phyloP scores from a whole-genome alignment of 169 alveolate genomes.

The Plasmodium blacklocki region DNA sequence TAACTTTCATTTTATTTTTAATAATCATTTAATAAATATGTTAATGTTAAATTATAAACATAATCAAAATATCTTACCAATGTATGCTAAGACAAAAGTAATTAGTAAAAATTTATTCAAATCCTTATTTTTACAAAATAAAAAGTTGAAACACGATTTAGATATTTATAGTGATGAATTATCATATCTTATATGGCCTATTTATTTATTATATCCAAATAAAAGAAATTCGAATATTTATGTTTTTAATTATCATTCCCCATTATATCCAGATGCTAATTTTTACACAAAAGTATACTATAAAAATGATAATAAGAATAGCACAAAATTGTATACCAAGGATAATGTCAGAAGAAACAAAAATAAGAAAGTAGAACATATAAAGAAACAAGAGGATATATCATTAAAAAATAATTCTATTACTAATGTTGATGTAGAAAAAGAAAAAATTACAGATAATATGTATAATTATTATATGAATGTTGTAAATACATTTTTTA shows the following conservation, averaged over 20 bases:
- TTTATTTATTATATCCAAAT: constrained; percentile 39
- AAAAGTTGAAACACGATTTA: constrained; percentile 53
- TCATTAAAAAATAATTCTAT: neutral
- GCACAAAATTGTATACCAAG: neutral
- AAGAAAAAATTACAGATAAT: neutral
- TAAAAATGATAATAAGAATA: neutral
- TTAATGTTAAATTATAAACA: constrained; percentile 52
- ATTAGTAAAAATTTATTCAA: constrained; percentile 46
- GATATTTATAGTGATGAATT: constrained; percentile 36
- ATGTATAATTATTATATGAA: constrained; percentile 23
- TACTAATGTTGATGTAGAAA: neutral
- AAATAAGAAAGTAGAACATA: neutral
- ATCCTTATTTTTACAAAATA: constrained; percentile 33
- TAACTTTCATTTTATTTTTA: constrained; percentile 28
- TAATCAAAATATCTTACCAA: constrained; percentile 51
- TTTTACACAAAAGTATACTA: constrained; percentile 18
- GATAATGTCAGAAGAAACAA: neutral
- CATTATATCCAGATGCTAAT: constrained; percentile 43
- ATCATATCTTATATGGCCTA: constrained; percentile 58
- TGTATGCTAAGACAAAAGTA: constrained; percentile 13
- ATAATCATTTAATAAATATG: constrained; percentile 14
- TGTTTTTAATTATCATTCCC: constrained; percentile 55
- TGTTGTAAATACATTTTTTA: constrained; percentile 25
- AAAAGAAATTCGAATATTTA: constrained; percentile 35
- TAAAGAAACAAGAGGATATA: neutral